Evolutionary conservation across 179 eudicot species (phyloP).

Genomic region (Camellia oleifera): DNA sequence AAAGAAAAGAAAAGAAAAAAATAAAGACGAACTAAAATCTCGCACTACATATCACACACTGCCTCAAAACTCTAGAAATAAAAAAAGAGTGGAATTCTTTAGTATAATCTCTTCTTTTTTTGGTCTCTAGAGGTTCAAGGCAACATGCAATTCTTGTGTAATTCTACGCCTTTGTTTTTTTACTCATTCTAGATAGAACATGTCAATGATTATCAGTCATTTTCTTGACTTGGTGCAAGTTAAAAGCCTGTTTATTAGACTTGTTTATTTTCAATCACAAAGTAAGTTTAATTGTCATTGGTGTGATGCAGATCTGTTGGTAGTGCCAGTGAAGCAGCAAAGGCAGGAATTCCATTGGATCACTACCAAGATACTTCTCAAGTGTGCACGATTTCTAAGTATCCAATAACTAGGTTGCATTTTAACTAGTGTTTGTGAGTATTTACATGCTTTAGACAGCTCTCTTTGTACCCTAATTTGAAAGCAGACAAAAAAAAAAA

Average conservation of each 20-base stretch:
- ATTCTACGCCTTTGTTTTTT: background rate
- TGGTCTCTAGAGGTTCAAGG: slow-evolving; percentile 1
- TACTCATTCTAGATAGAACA: background rate
- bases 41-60: too few species aligned
- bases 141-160: background rate
- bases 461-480: background rate
- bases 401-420: slow-evolving; percentile 11
- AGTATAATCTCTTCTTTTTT: background rate
- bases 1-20: too few species aligned
- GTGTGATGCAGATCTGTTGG: slow-evolving; percentile 41
- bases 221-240: background rate
- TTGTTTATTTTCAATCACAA: background rate
- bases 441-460: background rate
- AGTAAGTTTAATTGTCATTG: background rate
- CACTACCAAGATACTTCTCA: slow-evolving; percentile 30
- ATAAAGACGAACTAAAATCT: too few species aligned
- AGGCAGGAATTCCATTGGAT: slow-evolving; percentile 47
- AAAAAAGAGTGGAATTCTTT: too few species aligned
- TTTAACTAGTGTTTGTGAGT: slow-evolving; percentile 9
- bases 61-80: too few species aligned
- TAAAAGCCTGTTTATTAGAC: background rate
- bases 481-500: background rate
- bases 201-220: background rate
- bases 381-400: slow-evolving; percentile 27
- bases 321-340: slow-evolving; percentile 49